Conservation (phyloP, 2,329 filamentous ascomycete genomes). For the Ceratocystiopsis minuta region DNA sequence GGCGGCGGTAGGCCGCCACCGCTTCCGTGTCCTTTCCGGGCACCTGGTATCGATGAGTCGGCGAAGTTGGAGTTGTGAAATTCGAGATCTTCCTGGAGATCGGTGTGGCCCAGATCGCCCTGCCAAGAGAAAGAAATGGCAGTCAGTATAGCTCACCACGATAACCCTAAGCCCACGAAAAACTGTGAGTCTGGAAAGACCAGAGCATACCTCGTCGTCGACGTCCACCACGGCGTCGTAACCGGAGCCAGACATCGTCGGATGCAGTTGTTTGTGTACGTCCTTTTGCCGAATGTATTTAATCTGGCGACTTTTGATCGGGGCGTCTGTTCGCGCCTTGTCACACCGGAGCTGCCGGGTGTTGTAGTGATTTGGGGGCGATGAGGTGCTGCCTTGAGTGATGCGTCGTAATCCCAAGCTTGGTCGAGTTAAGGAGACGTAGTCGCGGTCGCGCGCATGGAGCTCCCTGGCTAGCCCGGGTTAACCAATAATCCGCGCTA, state of each 20-base stretch:
- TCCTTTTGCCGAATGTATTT: too few species aligned
- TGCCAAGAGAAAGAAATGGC: slow-evolving; percentile 19
- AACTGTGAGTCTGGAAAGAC: not conserved
- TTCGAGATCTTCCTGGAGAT: slow-evolving; percentile 96
- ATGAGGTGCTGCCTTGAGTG: not conserved
- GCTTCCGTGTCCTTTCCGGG: slow-evolving; percentile 30
- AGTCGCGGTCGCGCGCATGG: too few species aligned
- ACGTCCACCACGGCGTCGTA: slow-evolving; percentile 98
- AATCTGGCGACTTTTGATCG: too few species aligned
- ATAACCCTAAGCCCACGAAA: not conserved
- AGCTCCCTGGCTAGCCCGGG: too few species aligned
- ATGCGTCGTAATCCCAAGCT: too few species aligned
- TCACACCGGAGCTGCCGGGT: too few species aligned
- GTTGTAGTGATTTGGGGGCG: too few species aligned
- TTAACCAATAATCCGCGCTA: too few species aligned
- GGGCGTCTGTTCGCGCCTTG: too few species aligned
- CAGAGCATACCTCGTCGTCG: slow-evolving; percentile 59
- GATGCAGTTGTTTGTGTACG: not conserved
- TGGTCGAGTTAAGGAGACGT: too few species aligned
- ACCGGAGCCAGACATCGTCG: slow-evolving; percentile 57
- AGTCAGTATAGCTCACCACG: too few species aligned
- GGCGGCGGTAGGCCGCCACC: slow-evolving; percentile 34
- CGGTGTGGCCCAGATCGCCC: slow-evolving; percentile 95
- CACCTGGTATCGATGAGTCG: slow-evolving; percentile 28
- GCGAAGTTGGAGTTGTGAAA: slow-evolving; percentile 89